phyloP scores from a whole-genome alignment of 495 filamentous ascomycete genomes.

The Lasiosphaeriaceae sp. region DNA sequence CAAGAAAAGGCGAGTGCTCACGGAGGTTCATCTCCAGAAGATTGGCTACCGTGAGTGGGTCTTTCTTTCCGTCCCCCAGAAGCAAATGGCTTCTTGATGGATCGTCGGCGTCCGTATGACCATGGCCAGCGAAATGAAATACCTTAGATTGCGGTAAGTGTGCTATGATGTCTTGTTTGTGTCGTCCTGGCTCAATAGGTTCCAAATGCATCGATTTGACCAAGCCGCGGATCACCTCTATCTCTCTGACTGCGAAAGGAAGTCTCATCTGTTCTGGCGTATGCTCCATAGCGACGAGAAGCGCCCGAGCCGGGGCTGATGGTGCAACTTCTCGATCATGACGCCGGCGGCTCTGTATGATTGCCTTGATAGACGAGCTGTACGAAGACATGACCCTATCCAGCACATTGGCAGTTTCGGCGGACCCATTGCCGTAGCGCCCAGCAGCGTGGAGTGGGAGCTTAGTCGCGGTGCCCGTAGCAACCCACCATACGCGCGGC shows the following conservation, averaged over 20 bases:
- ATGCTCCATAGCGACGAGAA: not conserved
- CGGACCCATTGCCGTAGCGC: not conserved
- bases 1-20: not conserved
- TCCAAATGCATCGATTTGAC: not conserved
- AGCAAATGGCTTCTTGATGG: not conserved
- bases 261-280: not conserved
- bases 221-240: not conserved
- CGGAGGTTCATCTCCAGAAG: not conserved
- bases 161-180: not conserved
- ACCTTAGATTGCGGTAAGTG: not conserved
- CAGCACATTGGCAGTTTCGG: not conserved
- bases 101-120: not conserved
- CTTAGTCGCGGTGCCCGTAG: not conserved
- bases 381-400: conserved; percentile 1
- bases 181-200: not conserved
- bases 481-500: conserved; percentile 1
- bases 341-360: not conserved
- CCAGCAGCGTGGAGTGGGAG: conserved; percentile 1
- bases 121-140: conserved; percentile 1
- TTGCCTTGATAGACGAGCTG: not conserved
- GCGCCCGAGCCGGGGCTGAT: not conserved
- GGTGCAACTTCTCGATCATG: not conserved
- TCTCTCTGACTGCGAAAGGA: not conserved
- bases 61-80: not conserved
- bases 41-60: not conserved